Evolutionary conservation across 345 rosid genomes (phyloP), one percentile per base, ranked within the genome.

Genomic region (Eutrema heterophyllum): DNA sequence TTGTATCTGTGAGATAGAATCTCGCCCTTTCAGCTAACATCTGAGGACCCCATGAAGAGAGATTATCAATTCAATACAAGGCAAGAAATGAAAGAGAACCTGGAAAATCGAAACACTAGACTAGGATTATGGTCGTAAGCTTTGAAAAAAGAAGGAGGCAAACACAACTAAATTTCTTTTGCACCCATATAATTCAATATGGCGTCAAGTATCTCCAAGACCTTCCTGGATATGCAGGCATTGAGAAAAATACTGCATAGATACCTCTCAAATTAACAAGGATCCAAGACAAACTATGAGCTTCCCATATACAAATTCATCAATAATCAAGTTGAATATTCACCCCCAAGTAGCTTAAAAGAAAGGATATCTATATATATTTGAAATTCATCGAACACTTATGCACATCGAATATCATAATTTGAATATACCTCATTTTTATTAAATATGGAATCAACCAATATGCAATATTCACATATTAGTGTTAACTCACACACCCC

Each of bases 1-100:
- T 41, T 67, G 78, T 76, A 59, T 80, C 83, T 15, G 75, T 46
- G 54, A 88, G 62, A 80, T 79, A 85, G 72, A 70, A 69, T 76
- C 75, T 86, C 45, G 82, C 91, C 59, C 72, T 75, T 27, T 89
- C 83, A 39, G 80, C 71, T 84, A 91, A 86, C 63, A 54, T 85
- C 98, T 94, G 81, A 72, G 51, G 50, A 69, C 18, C 18, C 32
- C 75, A 70, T 61, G n/a, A 61, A 70, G 76, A 78, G 24, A 39
- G 48, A 53, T 43, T 6, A 50, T 65, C 45, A 77, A 43, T 53
- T 61, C 41, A 18, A 36, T 41, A 58, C 12, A 78, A 64, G 7
- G 27, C 0, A 67, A 54, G 14, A 72, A 51, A 52, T 43, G 51
- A 57, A 38, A 66, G 32, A 35, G 56, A 33, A 64, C 30, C 64